Base-by-base conservation (phyloP, 2,329 filamentous ascomycete genomes). In the Hymenoscyphus occultus region DNA sequence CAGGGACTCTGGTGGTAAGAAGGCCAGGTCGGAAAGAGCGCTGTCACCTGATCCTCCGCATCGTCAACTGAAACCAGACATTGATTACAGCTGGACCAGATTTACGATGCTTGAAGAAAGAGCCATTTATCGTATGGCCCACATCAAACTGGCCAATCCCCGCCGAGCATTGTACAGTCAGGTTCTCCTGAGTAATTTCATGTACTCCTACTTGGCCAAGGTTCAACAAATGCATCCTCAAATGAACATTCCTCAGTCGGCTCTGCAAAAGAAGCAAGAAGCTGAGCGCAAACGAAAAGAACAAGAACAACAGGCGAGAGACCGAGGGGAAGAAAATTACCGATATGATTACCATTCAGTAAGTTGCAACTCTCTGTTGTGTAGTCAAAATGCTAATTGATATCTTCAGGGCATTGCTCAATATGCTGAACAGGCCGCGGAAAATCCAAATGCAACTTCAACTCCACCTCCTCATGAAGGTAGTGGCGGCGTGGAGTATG, bases 171-270 rank as follows among this genome's bases (percentile, higher is more conserved):
- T 99, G 61, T 90, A 96, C 75, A 97, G 94, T 66, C 95, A 99
- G 77, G 95, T 99, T 28, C 82, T 99, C 65, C 85, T 99, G 71
- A 97, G 93, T 79, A 99, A 99, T 77, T 99, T 99, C 78, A 99
- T 99, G 95, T 99, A 99, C 80, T 95, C 93, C 64, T 99, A 99
- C 77, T 85, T 99, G 69, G 95, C 95, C 68, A 99, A 98, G 77
- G 95, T 99, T 57, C 95, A 99, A 79, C 93, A 96, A 74, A 97
- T 97, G 92, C 95, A 99, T 77, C 95, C 95, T 56, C 92, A 96
- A 74, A 91, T 97, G 79, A 91, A 96, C 73, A 89, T 96, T 56
- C 92, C 92, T n/a, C 86, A 90, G 42, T 93, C 90, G 61, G 81
- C 83, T 16, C 88, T 90, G 42, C 92, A 93, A 72, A 88, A 90